Conservation (phyloP, 805 yeast genomes). For the Starmerella apicola region DNA sequence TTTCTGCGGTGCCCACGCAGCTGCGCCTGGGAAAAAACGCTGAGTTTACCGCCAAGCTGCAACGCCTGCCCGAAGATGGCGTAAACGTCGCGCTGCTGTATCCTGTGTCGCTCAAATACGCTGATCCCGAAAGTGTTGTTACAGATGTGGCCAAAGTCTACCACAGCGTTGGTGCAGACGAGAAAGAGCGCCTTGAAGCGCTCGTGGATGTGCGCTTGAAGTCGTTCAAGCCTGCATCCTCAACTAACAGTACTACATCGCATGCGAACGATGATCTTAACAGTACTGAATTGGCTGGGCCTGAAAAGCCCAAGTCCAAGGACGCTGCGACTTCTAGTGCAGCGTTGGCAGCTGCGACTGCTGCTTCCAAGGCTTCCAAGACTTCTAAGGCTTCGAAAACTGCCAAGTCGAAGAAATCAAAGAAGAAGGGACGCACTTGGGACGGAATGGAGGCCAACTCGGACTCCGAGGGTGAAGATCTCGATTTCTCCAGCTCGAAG, state of each 20-base stretch:
- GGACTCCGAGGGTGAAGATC: conserved; percentile 28
- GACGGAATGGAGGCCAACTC: conserved; percentile 45
- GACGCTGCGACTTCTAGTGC: conserved; percentile 1
- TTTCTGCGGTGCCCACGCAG: conserved; percentile 24
- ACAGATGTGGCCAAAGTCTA: conserved; percentile 27
- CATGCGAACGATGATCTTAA: not conserved
- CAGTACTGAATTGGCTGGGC: too few relatives aligned
- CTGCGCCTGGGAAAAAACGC: conserved; percentile 10
- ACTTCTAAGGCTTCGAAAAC: not conserved
- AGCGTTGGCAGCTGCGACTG: not conserved
- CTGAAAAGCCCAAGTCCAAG: conserved; percentile 3
- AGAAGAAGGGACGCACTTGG: conserved; percentile 42
- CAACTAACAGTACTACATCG: not conserved
- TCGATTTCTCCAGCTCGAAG: conserved; percentile 43
- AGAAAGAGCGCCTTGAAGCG: conserved; percentile 11
- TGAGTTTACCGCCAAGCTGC: conserved; percentile 36
- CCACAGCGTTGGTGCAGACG: conserved; percentile 18
- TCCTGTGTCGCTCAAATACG: conserved; percentile 27
- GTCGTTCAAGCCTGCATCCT: conserved; percentile 6
- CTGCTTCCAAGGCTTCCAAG: not conserved
- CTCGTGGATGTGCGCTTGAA: conserved; percentile 25
- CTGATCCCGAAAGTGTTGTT: conserved; percentile 27
- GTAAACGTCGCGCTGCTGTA: conserved; percentile 31
- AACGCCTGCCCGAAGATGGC: conserved; percentile 33
- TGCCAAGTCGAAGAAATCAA: not conserved